Evolutionary conservation across 345 rosid species (phyloP), one percentile per base, ranked within the genome.

Genomic region (Nasturtium officinale): DNA sequence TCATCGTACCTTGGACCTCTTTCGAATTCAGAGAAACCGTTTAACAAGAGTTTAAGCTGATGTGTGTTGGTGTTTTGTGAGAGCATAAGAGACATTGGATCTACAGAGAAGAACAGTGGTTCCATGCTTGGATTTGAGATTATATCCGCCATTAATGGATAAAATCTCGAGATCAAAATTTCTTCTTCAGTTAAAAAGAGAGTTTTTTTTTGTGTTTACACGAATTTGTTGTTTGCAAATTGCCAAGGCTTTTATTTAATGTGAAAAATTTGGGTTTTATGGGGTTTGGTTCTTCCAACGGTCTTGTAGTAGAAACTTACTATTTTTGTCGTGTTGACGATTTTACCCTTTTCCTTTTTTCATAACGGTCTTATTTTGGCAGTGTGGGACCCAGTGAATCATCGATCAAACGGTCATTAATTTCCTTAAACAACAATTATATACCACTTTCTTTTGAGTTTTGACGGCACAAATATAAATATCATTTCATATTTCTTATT

Each of bases 1-100:
- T 86, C 95, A n/a, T 72, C 42, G 84, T 94, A 94, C 57, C 90
- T 83, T 3, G 97, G 95, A 26, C 98, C 98, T 78, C 98, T 85
- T 82, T 89, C 95, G 87, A 89, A 74, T 47, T 50, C 42, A 51
- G 61, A 82, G 60, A 67, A 48, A 65, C 85, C 83, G 1, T 87
- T 73, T 54, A 84, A 65, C 71, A 89, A 85, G 71, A 73, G 84
- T 28, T 84, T 79, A 45, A 87, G 80, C 45, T 83, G 61, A 5
- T 84, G 90, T 2, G 75, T 66, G 59, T 69, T 37, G 23, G 86
- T 64, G 46, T 82, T 82, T 15, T 88, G 90, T n/a, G 91, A 87
- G 45, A 86, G 86, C 12, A 92, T 73, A 1, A 91, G 86, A 72
- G 96, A 90, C 32, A 85, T 79, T 0, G 90, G 91, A 69, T 91